phyloP scores from a whole-genome alignment of 805 yeast genomes.

The Nakazawaea peltata region DNA sequence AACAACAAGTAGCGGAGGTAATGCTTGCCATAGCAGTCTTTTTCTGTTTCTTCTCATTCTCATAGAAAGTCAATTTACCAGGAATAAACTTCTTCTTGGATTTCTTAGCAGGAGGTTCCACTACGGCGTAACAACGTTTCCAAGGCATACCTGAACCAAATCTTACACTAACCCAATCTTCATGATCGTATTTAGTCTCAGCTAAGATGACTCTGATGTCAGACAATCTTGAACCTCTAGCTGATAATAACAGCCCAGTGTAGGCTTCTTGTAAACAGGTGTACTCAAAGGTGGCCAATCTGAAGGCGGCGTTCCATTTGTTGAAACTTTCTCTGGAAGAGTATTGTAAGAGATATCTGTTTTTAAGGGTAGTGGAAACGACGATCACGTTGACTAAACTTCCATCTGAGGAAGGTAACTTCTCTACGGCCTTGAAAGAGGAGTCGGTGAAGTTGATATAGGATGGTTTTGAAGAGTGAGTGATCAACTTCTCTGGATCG shows the following conservation, averaged over 20 bases:
- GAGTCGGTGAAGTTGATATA: conserved; percentile 92
- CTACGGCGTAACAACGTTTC: conserved; percentile 88
- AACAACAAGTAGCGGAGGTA: conserved; percentile 57
- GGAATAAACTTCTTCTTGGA: conserved; percentile 34
- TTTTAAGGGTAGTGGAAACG: conserved; percentile 89
- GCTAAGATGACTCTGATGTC: conserved; percentile 83
- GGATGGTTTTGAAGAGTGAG: conserved; percentile 65
- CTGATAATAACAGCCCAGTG: conserved; percentile 87
- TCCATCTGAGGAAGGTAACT: conserved; percentile 57
- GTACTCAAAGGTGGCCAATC: conserved; percentile 76
- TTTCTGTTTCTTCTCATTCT: conserved; percentile 65
- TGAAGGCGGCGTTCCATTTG: conserved; percentile 77
- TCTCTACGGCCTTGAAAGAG: conserved; percentile 62
- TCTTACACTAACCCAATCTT: conserved; percentile 91
- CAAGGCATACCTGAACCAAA: conserved; percentile 98
- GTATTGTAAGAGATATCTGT: conserved; percentile 77
- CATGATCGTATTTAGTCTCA: conserved; percentile 78
- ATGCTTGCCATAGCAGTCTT: conserved; percentile 79
- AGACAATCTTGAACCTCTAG: conserved; percentile 81
- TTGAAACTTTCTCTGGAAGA: conserved; percentile 54
- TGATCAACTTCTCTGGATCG: conserved; percentile 45
- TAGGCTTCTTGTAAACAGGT: conserved; percentile 87
- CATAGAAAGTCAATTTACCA: conserved; percentile 76
- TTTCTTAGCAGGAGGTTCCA: conserved; percentile 57
- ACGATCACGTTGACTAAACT: conserved; percentile 71